Percentiles rank a stretch among this genome's conserved stretches.
Conservation (phyloP, 305 asterid species). For the Fraxinus velutina region DNA sequence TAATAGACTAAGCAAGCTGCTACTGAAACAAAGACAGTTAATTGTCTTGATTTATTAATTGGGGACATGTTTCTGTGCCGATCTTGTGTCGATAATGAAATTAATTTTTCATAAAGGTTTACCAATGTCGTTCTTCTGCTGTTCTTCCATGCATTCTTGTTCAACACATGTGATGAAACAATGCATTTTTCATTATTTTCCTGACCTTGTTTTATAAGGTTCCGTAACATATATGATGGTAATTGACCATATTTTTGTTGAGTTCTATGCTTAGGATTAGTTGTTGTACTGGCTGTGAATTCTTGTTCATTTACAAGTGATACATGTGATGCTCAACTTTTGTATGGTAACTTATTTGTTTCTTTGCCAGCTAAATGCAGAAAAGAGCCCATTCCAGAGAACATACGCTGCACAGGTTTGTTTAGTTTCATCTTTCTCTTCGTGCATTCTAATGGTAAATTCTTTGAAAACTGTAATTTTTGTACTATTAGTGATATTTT, state of each 20-base stretch:
- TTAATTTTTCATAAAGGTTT: not conserved
- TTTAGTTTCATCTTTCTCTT: slow-evolving; percentile 6
- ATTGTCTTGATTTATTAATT: not conserved
- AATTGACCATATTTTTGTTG: not conserved
- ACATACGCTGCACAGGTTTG: slow-evolving; percentile 64
- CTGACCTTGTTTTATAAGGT: not conserved
- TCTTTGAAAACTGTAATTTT: not conserved
- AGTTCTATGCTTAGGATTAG: not conserved
- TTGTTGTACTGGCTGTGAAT: not conserved
- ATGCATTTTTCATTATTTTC: not conserved
- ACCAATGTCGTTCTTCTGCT: not conserved
- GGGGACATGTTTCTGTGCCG: not conserved
- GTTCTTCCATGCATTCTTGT: not conserved
- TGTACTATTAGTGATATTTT: not conserved
- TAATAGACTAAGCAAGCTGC: not conserved
- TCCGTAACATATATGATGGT: not conserved
- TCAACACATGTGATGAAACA: not conserved
- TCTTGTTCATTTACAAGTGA: not conserved
- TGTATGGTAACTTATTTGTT: not conserved
- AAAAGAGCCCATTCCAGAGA: slow-evolving; percentile 68
- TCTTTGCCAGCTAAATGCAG: slow-evolving; percentile 52
- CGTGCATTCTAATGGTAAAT: not conserved
- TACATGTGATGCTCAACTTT: not conserved
- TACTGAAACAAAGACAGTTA: not conserved
- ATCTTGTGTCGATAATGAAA: not conserved